Conservation (phyloP, 139 green algal genomes). For the Tetraselmis chui region DNA sequence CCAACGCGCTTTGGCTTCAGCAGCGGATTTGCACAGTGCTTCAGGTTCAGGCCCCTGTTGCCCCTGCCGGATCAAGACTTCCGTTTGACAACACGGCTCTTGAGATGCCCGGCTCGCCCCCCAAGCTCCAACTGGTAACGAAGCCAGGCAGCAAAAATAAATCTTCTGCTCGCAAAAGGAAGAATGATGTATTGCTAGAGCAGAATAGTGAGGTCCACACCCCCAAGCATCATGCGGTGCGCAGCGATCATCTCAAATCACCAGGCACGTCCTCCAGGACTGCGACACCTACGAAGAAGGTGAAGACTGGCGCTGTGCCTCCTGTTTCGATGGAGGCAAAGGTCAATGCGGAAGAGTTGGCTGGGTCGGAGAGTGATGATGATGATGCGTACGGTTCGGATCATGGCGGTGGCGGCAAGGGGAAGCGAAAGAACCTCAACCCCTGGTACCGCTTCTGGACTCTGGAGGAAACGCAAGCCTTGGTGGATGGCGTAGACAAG, state of each 20-base stretch:
- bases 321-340: no score
- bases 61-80: neutral
- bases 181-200: neutral
- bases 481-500: constrained; percentile 60
- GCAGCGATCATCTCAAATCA: neutral
- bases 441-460: constrained; percentile 24
- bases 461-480: constrained; percentile 56
- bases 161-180: neutral
- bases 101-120: no score
- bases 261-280: neutral
- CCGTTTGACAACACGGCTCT: no score
- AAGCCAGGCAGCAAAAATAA: neutral
- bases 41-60: neutral
- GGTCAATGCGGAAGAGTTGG: neutral
- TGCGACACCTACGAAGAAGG: neutral
- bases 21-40: neutral
- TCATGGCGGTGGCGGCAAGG: neutral
- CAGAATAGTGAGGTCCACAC: no score
- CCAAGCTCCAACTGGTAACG: neutral
- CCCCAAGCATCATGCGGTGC: no score
- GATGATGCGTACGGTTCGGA: neutral
- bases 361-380: neutral
- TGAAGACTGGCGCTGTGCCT: no score
- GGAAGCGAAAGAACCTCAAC: neutral
- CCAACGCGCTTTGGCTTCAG: neutral